Conservation (phyloP, 768 basidiomycete genomes). For the Rhizopogon salebrosus region DNA sequence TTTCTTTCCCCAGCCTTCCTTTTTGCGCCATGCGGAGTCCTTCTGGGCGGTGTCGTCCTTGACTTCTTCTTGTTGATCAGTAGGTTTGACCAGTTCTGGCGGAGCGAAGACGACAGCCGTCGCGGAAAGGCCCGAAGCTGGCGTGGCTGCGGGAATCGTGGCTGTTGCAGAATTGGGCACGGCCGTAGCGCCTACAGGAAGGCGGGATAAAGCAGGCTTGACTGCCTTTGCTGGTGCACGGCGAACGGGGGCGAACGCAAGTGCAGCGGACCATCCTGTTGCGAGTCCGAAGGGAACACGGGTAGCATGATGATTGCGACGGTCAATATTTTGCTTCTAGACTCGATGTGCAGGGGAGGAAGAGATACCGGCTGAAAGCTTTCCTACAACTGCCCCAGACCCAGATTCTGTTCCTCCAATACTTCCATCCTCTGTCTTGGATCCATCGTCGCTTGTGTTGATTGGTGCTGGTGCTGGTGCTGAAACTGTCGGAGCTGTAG, state of each 20-base stretch:
- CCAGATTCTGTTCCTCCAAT: constrained; percentile 18
- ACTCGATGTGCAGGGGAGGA: constrained; percentile 36
- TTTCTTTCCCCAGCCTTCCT: constrained; percentile 79
- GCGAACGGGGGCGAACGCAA: constrained; percentile 83
- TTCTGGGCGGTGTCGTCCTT: constrained; percentile 23
- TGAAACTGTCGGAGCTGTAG: constrained; percentile 17
- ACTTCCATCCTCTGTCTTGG: constrained; percentile 21
- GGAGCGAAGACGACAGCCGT: constrained; percentile 71
- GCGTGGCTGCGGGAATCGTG: constrained; percentile 20
- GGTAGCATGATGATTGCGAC: constrained; percentile 26
- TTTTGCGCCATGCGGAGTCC: constrained; percentile 33
- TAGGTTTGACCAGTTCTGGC: constrained; percentile 44
- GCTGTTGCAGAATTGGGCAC: constrained; percentile 20
- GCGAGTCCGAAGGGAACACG: constrained; percentile 13
- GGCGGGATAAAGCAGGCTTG: constrained; percentile 32
- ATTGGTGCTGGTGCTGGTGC: constrained; percentile 8
- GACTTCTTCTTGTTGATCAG: constrained; percentile 20
- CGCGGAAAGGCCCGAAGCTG: constrained; percentile 33
- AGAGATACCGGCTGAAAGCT: constrained; percentile 54
- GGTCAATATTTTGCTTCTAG: constrained; percentile 33
- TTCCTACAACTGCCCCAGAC: constrained; percentile 32
- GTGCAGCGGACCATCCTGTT: constrained; percentile 84
- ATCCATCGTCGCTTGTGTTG: constrained; percentile 21
- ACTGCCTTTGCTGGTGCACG: constrained; percentile 51
- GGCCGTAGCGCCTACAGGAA: constrained; percentile 54